phyloP scores from a whole-genome alignment of 495 filamentous ascomycete genomes.

The Neurospora sp. region DNA sequence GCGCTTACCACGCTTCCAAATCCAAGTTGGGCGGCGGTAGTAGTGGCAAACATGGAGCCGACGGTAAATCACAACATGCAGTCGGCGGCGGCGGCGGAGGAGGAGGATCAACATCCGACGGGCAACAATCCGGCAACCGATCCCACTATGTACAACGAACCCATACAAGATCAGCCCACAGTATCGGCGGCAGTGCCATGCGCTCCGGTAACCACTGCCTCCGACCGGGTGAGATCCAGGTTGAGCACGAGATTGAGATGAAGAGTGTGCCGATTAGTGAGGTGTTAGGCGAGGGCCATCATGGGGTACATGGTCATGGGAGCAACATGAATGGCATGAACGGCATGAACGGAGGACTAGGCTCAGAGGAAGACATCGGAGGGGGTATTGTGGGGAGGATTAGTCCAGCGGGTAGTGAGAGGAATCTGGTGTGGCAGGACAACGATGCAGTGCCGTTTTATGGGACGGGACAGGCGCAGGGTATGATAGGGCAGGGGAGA shows the following conservation, averaged over 20 bases:
- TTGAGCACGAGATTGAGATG: slow-evolving; percentile 14
- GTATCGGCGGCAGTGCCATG: not conserved
- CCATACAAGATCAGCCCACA: not conserved
- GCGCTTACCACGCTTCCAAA: slow-evolving; percentile 1
- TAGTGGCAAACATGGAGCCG: not conserved
- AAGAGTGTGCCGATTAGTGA: slow-evolving; percentile 4
- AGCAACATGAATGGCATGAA: not conserved
- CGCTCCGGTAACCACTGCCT: not conserved
- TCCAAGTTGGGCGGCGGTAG: not conserved
- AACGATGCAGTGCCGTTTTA: not conserved
- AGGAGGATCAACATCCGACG: not conserved
- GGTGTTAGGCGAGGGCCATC: not conserved
- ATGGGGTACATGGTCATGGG: too few relatives aligned
- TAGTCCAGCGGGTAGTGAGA: slow-evolving; percentile 12
- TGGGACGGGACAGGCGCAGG: not conserved
- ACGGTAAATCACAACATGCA: not conserved
- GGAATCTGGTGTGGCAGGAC: slow-evolving; percentile 8
- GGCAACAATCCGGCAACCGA: not conserved
- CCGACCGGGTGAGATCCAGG: slow-evolving; percentile 3
- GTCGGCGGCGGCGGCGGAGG: not conserved
- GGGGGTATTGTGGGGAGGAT: not conserved
- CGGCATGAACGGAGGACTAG: not conserved
- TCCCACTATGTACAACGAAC: not conserved
- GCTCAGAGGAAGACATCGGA: not conserved
- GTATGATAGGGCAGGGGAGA: not conserved